phyloP scores from a whole-genome alignment of 2,329 filamentous ascomycete genomes.

The Plectosphaerella plurivora region DNA sequence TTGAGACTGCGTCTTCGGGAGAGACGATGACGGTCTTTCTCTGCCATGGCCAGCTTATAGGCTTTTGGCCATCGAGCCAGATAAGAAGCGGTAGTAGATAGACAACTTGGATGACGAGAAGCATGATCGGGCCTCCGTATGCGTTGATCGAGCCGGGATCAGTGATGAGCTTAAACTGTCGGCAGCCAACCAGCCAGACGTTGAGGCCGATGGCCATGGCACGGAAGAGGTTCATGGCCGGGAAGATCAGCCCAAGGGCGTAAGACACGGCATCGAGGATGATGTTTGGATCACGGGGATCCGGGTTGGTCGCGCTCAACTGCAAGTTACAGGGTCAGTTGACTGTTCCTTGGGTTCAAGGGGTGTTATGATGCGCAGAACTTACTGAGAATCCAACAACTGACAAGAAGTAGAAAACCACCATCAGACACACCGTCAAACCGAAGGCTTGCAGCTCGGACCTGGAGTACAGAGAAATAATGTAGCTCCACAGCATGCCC shows the following conservation, averaged over 20 bases:
- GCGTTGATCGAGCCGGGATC: slow-evolving; percentile 54
- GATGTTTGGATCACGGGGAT: neutral
- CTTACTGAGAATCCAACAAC: slow-evolving; percentile 14
- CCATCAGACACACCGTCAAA: slow-evolving; percentile 31
- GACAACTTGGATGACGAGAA: slow-evolving; percentile 58
- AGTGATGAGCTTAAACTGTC: slow-evolving; percentile 31
- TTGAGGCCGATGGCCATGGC: slow-evolving; percentile 58
- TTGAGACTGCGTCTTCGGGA: slow-evolving; percentile 12
- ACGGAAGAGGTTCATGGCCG: slow-evolving; percentile 56
- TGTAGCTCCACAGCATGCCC: slow-evolving; percentile 55
- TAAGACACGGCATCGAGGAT: slow-evolving; percentile 42
- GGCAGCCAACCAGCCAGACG: slow-evolving; percentile 57
- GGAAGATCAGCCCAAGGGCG: slow-evolving; percentile 53
- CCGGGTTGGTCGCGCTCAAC: neutral
- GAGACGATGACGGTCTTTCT: neutral
- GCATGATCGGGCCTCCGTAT: slow-evolving; percentile 65
- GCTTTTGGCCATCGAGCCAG: slow-evolving; percentile 51
- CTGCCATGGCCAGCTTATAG: slow-evolving; percentile 31
- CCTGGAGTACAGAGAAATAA: slow-evolving; percentile 56
- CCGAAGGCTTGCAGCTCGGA: slow-evolving; percentile 63
- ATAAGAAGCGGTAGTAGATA: slow-evolving; percentile 56
- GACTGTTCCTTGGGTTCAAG: neutral
- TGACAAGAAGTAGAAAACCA: slow-evolving; percentile 19
- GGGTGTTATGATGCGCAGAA: neutral
- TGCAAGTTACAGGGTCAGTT: neutral